Percentiles rank a stretch among this genome's conserved stretches.
Evolutionary conservation across 2,329 filamentous ascomycete genomes (phyloP).

Genomic region (Huntiella savannae): DNA sequence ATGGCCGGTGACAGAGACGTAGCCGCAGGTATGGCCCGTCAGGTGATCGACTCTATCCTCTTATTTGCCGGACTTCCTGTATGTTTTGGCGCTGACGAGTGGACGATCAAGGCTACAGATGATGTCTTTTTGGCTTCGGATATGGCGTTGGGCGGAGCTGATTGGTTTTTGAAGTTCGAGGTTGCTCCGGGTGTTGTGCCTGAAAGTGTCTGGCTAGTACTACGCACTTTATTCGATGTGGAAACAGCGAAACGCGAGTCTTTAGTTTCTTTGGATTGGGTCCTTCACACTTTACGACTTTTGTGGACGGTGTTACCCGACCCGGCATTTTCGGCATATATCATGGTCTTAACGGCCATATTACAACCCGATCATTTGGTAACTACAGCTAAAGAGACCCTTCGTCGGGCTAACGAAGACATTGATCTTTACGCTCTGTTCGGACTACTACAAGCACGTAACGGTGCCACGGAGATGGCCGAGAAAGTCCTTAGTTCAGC

Average conservation of each 20-base stretch:
- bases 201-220: background rate
- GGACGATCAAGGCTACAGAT: conserved; percentile 20
- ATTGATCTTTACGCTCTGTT: conserved; percentile 49
- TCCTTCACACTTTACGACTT: no score
- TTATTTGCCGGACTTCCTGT: conserved; percentile 10
- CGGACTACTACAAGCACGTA: conserved; percentile 15
- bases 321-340: conserved; percentile 40
- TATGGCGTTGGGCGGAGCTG: background rate
- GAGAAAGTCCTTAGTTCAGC: conserved; percentile 46
- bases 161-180: conserved; percentile 1
- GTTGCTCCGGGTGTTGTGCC: conserved; percentile 5
- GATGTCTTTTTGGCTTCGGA: conserved; percentile 31
- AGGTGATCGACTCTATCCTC: conserved; percentile 25
- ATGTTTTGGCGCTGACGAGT: conserved; percentile 12
- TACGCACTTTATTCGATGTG: background rate
- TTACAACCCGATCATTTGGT: conserved; percentile 36
- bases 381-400: conserved; percentile 51
- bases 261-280: no score
- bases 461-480: conserved; percentile 20
- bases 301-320: no score
- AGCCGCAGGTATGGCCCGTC: no score
- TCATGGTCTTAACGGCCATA: conserved; percentile 45
- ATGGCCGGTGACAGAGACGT: no score
- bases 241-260: no score
- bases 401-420: conserved; percentile 49